Conservation (phyloP, 2,329 filamentous ascomycete species). For the Lachnellula cervina region DNA sequence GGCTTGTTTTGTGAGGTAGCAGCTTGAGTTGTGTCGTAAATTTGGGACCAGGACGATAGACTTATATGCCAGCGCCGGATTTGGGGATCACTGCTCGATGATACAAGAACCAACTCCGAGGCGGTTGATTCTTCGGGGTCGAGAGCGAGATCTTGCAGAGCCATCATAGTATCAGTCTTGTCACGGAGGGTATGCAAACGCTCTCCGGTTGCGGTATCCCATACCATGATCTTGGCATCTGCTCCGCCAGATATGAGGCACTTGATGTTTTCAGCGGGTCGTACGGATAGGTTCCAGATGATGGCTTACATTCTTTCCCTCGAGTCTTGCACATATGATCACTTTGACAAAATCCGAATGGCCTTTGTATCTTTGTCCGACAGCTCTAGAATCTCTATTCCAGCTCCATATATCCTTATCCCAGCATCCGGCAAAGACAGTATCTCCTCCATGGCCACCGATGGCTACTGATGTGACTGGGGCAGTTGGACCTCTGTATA, state of each 20-base stretch:
- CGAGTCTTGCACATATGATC: constrained; percentile 58
- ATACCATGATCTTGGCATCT: constrained; percentile 78
- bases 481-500: constrained; percentile 70
- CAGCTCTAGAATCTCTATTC: constrained; percentile 55
- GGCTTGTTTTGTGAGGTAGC: constrained; percentile 16
- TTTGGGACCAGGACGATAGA: constrained; percentile 48
- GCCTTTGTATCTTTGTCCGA: constrained; percentile 60
- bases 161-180: constrained; percentile 63
- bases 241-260: constrained; percentile 68
- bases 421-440: constrained; percentile 85
- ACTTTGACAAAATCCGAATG: constrained; percentile 92
- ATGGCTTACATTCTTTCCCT: constrained; percentile 48
- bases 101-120: constrained; percentile 59
- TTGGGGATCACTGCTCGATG: constrained; percentile 73
- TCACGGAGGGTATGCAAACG: constrained; percentile 75
- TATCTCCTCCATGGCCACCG: constrained; percentile 50
- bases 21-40: constrained; percentile 39
- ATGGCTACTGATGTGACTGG: constrained; percentile 75
- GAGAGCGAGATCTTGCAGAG: constrained; percentile 72
- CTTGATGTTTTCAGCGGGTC: constrained; percentile 17
- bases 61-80: constrained; percentile 73
- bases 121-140: constrained; percentile 58
- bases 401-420: constrained; percentile 90
- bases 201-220: constrained; percentile 65
- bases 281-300: constrained; percentile 1